A percentile compares a stretch with the other conserved stretches of the same genome.
These are phyloP conservation scores for Psilocybe cubensis DNA, from an alignment of 768 basidiomycete genomes.

Conservation along the genomic window DNA sequence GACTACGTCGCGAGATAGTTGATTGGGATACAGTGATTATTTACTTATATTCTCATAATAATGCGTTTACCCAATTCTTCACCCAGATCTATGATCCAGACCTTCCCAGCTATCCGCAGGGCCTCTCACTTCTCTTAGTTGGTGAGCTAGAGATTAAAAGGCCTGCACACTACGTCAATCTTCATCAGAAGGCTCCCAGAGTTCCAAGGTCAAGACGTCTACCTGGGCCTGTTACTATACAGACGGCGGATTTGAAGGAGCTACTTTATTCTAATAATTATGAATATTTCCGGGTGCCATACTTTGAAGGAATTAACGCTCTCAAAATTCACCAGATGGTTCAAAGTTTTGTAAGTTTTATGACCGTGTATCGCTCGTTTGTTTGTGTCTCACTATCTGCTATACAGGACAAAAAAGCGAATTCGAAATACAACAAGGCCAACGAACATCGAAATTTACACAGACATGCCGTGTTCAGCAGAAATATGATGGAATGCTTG, in stretches of 20 bases:
- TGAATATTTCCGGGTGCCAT: not conserved
- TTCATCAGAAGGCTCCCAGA: no score
- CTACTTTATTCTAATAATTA: not conserved
- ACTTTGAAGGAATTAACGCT: not conserved
- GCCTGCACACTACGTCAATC: no score
- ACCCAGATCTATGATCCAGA: no score
- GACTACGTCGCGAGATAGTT: slow-evolving; percentile 36
- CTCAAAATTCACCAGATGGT: not conserved
- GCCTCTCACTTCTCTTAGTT: no score
- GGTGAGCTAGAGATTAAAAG: no score
- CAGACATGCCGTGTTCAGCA: not conserved
- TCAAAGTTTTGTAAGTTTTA: not conserved
- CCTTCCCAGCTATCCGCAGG: not conserved
- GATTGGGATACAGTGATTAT: not conserved
- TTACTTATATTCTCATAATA: not conserved
- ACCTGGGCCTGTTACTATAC: no score
- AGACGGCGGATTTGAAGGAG: no score
- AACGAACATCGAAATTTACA: not conserved
- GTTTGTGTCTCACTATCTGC: no score
- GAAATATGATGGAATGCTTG: not conserved
- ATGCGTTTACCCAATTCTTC: no score
- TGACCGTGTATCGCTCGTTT: no score
- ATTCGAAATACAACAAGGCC: not conserved
- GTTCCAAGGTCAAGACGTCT: no score
- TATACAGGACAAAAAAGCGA: not conserved